Conservation (phyloP, 164 flowering plant species). For the Stephania yunnanensis region DNA sequence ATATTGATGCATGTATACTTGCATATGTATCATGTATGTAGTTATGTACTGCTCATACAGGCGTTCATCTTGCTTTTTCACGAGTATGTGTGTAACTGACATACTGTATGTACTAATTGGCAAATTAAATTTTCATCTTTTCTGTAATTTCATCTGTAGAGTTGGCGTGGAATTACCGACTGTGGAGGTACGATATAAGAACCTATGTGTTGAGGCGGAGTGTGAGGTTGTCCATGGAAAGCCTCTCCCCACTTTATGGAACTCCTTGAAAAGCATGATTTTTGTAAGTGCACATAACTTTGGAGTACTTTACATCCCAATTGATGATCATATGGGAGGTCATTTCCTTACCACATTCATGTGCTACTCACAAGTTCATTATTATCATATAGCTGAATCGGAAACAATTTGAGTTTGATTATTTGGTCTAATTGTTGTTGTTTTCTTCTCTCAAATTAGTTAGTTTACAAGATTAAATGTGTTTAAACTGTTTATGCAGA, state of each 20-base stretch:
- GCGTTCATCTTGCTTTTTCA: neutral
- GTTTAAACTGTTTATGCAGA: too few species aligned
- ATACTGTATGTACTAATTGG: neutral
- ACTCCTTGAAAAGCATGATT: constrained; percentile 33
- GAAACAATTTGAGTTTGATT: neutral
- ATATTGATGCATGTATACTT: too few species aligned
- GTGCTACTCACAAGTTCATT: too few species aligned
- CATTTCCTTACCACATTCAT: neutral
- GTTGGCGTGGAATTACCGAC: constrained; percentile 61
- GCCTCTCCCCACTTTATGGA: constrained; percentile 77
- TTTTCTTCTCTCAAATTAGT: too few species aligned
- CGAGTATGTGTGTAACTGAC: neutral
- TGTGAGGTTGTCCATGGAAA: constrained; percentile 68
- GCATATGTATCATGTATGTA: too few species aligned
- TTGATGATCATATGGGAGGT: neutral
- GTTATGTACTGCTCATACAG: too few species aligned
- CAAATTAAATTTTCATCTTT: neutral
- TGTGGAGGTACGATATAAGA: constrained; percentile 57
- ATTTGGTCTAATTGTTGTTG: too few species aligned
- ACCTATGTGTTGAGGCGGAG: constrained; percentile 50
- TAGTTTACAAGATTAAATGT: too few species aligned
- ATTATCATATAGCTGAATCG: neutral
- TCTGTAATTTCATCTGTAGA: constrained; percentile 27
- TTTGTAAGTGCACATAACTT: constrained; percentile 39
- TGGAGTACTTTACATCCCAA: neutral